These are phyloP conservation scores for Calycina herbarum DNA, from an alignment of 2,329 filamentous ascomycete species.

Conservation along the genomic window DNA sequence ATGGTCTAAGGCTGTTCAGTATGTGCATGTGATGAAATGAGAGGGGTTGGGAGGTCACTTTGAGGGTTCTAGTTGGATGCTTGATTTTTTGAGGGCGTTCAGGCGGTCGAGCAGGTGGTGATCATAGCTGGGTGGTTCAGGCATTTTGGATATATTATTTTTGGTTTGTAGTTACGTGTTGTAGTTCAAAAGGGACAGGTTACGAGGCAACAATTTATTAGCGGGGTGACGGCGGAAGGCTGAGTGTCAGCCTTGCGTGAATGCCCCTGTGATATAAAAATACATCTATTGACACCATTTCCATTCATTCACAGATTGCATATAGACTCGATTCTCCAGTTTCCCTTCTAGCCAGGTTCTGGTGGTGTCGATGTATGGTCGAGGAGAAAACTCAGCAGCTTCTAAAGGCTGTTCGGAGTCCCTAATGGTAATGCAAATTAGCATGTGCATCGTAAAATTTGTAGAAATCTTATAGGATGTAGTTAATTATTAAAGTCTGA, in stretches of 20 bases:
- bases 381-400: neutral
- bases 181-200: too few relatives aligned
- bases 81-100: slow-evolving; percentile 38
- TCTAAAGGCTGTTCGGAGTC: neutral
- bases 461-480: neutral
- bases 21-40: slow-evolving; percentile 15
- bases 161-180: neutral
- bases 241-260: slow-evolving; percentile 26
- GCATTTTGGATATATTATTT: slow-evolving; percentile 26
- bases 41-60: slow-evolving; percentile 24
- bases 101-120: slow-evolving; percentile 34
- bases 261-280: neutral
- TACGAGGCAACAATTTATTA: neutral
- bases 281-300: neutral
- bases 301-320: too few relatives aligned
- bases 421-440: neutral
- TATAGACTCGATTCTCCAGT: too few relatives aligned
- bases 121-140: slow-evolving; percentile 33
- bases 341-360: neutral
- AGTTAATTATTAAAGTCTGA: slow-evolving; percentile 28
- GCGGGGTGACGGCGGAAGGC: slow-evolving; percentile 23
- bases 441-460: neutral
- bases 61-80: slow-evolving; percentile 28
- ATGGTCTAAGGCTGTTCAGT: slow-evolving; percentile 25
- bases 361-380: neutral